Conservation (phyloP, 371 early-diverging fungal species). For the Rhizopus sp. region DNA sequence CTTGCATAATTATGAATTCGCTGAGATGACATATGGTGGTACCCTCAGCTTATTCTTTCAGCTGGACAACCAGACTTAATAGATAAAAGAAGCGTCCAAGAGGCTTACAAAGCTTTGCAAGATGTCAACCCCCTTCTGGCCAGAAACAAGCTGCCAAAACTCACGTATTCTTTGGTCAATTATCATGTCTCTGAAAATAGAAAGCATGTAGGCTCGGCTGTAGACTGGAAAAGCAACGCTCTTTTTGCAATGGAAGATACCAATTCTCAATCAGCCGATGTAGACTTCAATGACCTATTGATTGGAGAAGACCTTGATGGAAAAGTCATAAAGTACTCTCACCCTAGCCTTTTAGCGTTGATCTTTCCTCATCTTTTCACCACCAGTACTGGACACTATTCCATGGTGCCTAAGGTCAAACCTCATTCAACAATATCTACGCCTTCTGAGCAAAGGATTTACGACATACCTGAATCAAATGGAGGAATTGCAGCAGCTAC, state of each 20-base stretch:
- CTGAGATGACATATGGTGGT: slow-evolving; percentile 11
- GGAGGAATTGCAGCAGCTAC: neutral
- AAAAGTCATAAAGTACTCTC: neutral
- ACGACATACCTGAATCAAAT: neutral
- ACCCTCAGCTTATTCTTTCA: slow-evolving; percentile 3
- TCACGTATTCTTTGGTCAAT: slow-evolving; percentile 10
- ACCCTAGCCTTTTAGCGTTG: slow-evolving; percentile 6
- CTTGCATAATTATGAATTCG: slow-evolving; percentile 11
- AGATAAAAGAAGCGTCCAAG: neutral
- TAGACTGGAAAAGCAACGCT: neutral
- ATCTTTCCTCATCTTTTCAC: slow-evolving; percentile 1
- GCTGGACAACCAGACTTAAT: neutral
- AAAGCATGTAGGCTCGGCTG: neutral
- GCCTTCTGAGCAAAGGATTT: neutral
- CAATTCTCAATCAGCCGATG: slow-evolving; percentile 1
- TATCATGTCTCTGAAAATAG: slow-evolving; percentile 7
- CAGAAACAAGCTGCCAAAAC: neutral
- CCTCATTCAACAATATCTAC: no score
- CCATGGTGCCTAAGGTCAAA: neutral
- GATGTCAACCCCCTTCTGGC: slow-evolving; percentile 1
- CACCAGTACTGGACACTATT: slow-evolving; percentile 6
- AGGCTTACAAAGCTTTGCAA: neutral
- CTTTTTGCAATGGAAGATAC: neutral
- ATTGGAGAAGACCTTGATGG: neutral
- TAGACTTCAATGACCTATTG: slow-evolving; percentile 1